Evolutionary conservation across 768 basidiomycete species (phyloP).

Genomic region (Gloeostereum incarnatum): DNA sequence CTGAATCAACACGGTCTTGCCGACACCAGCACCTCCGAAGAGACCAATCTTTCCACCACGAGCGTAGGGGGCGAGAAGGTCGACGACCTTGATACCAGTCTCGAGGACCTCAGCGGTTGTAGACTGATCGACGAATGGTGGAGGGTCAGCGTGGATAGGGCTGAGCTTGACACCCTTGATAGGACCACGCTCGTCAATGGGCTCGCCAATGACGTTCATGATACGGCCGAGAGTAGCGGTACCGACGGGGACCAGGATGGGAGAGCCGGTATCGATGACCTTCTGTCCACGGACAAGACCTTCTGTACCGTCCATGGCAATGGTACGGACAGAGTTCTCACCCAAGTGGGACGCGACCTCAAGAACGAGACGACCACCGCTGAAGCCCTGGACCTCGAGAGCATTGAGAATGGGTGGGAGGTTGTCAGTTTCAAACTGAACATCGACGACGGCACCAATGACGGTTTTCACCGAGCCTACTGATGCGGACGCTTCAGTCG

Average conservation of each 20-base stretch:
- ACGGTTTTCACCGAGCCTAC: constrained; percentile 91
- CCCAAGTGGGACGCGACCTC: constrained; percentile 98
- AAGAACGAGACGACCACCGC: constrained; percentile 94
- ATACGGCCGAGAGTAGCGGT: constrained; percentile 93
- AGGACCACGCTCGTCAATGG: constrained; percentile 99
- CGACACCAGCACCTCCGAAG: constrained; percentile 99
- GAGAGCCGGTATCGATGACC: constrained; percentile 93
- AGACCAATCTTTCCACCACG: constrained; percentile 99
- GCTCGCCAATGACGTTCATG: constrained; percentile 99
- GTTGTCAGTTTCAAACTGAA: constrained; percentile 92
- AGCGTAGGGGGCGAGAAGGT: constrained; percentile 97
- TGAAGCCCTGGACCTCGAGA: constrained; percentile 93
- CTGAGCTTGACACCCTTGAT: constrained; percentile 90
- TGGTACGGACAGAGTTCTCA: constrained; percentile 98
- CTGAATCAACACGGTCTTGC: constrained; percentile 99
- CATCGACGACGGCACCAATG: constrained; percentile 99
- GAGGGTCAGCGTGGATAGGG: constrained; percentile 97
- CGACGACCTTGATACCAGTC: constrained; percentile 99
- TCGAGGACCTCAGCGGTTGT: constrained; percentile 98
- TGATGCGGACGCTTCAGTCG: constrained; percentile 73
- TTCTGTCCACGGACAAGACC: constrained; percentile 99
- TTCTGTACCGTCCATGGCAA: constrained; percentile 99
- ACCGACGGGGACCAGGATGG: constrained; percentile 96
- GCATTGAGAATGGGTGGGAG: constrained; percentile 98
- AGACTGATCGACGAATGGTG: constrained; percentile 96